These are phyloP conservation scores for Scheffersomyces parashehatae DNA, from an alignment of 1,139 yeast genomes.

Conservation along the genomic window DNA sequence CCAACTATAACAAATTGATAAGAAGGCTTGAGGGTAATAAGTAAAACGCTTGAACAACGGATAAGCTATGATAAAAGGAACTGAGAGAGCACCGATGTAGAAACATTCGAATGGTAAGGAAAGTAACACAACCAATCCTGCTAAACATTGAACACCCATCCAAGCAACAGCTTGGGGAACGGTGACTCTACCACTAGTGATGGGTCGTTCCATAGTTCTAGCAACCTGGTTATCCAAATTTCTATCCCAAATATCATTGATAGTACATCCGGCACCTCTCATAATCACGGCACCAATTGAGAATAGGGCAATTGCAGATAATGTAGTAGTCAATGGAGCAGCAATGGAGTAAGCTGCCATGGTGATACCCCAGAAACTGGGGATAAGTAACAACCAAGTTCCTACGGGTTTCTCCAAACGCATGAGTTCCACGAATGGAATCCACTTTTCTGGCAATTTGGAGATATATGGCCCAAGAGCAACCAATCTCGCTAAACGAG, in stretches of 20 bases:
- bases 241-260: conserved; percentile 85
- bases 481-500: conserved; percentile 56
- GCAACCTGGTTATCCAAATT: conserved; percentile 82
- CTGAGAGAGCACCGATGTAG: conserved; percentile 75
- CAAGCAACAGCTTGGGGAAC: conserved; percentile 73
- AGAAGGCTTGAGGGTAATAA: conserved; percentile 86
- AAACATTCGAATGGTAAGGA: conserved; percentile 82
- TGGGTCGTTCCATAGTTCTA: conserved; percentile 85
- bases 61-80: conserved; percentile 80
- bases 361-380: conserved; percentile 78
- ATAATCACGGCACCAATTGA: conserved; percentile 83
- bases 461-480: conserved; percentile 62
- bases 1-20: conserved; percentile 90
- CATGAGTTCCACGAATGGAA: conserved; percentile 91
- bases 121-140: conserved; percentile 74
- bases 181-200: conserved; percentile 82
- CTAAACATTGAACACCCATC: conserved; percentile 70
- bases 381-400: conserved; percentile 76
- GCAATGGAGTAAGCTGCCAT: conserved; percentile 79
- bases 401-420: conserved; percentile 95
- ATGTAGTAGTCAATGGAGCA: conserved; percentile 66
- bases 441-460: conserved; percentile 65
- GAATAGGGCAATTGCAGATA: conserved; percentile 63
- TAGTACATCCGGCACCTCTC: conserved; percentile 98
- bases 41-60: conserved; percentile 94